Percentiles rank a stretch among this genome's conserved stretches.
phyloP scores from a whole-genome alignment of 805 yeast genomes.

The Metschnikowia gruessii region DNA sequence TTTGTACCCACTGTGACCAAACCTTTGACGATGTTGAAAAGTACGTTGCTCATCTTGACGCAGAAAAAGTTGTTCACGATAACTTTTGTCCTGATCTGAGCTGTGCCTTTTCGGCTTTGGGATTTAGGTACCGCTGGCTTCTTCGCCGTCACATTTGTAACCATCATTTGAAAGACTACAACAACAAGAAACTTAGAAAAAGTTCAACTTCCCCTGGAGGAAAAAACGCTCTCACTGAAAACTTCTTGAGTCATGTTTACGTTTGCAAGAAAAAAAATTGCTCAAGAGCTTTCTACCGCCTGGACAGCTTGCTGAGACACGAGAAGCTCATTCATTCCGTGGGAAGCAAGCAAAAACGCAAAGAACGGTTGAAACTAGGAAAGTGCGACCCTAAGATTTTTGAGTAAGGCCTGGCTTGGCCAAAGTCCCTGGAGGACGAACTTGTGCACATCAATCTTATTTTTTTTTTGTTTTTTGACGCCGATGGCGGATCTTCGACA shows the following conservation, averaged over 20 bases:
- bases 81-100: conserved; percentile 18
- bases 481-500: neutral
- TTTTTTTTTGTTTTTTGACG: no score
- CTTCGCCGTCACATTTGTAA: conserved; percentile 20
- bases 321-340: conserved; percentile 14
- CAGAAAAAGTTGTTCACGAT: conserved; percentile 14
- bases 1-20: conserved; percentile 16
- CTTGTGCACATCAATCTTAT: neutral
- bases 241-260: conserved; percentile 16
- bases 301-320: conserved; percentile 20
- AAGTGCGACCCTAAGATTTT: conserved; percentile 12
- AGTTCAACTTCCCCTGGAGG: conserved; percentile 2
- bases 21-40: conserved; percentile 11
- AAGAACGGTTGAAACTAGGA: conserved; percentile 12
- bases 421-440: conserved; percentile 7
- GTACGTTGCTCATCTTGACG: conserved; percentile 14
- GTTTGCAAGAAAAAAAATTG: conserved; percentile 17
- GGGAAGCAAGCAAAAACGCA: conserved; percentile 9
- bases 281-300: conserved; percentile 20
- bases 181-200: conserved; percentile 13
- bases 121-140: conserved; percentile 14
- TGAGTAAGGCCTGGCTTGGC: conserved; percentile 3
- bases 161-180: conserved; percentile 19
- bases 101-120: conserved; percentile 16
- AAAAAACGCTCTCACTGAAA: conserved; percentile 5